Evolutionary conservation across 108 stramenopile species (phyloP).

Genomic region (Fragilariopsis cylindrus): DNA sequence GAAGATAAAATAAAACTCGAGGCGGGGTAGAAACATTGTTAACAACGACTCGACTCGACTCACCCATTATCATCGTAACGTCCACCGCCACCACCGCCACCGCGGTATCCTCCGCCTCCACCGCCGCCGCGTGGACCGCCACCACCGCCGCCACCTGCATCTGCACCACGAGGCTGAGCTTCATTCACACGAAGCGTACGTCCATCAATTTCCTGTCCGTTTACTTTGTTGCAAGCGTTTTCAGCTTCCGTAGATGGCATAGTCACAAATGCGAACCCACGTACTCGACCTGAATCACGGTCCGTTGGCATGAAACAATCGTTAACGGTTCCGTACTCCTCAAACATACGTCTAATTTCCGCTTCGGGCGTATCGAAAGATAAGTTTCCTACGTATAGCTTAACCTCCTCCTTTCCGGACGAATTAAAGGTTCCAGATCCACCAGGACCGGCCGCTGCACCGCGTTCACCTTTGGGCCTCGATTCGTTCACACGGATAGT

Average conservation of each 20-base stretch:
- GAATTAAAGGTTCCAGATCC: constrained; percentile 76
- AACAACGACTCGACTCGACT: constrained; percentile 1
- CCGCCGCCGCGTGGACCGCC: constrained; percentile 32
- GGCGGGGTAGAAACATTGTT: background rate
- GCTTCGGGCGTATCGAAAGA: constrained; percentile 84
- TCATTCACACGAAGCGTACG: constrained; percentile 85
- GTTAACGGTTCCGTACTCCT: constrained; percentile 78
- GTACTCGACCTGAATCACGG: constrained; percentile 78
- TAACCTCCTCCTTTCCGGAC: constrained; percentile 69
- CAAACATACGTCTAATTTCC: constrained; percentile 78
- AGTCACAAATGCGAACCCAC: constrained; percentile 91
- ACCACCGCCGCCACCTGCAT: constrained; percentile 43
- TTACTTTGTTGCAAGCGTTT: constrained; percentile 72
- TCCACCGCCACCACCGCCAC: constrained; percentile 39
- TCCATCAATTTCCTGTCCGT: constrained; percentile 86
- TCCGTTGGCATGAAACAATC: constrained; percentile 87
- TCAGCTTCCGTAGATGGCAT: constrained; percentile 84
- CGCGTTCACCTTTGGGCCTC: constrained; percentile 76
- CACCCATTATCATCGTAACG: constrained; percentile 25
- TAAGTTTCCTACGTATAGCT: constrained; percentile 93
- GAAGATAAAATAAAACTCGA: background rate
- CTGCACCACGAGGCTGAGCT: constrained; percentile 79
- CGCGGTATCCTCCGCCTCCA: constrained; percentile 31
- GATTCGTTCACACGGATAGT: constrained; percentile 91
- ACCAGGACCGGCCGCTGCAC: constrained; percentile 41